Base-by-base conservation (phyloP, 2,329 filamentous ascomycete genomes). In the Pseudonectria foliicola region DNA sequence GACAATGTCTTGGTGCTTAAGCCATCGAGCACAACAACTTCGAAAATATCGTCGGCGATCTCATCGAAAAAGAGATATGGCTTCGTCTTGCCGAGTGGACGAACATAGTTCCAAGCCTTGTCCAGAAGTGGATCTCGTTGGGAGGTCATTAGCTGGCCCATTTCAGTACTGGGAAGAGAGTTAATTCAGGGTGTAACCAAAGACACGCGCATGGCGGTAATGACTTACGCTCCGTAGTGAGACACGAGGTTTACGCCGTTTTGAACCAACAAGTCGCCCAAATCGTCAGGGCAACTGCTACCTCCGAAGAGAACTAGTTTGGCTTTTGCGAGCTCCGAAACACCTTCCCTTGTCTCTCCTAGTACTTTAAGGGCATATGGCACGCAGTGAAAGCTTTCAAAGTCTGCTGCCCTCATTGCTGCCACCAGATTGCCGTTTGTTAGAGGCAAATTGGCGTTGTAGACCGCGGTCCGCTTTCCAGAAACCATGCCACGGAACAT, bases 281-380 rank as follows among this genome's bases (percentile, higher is more conserved):
- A 56, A 4, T 70, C 68, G 44, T 79, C 73, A 0, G 75, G 75
- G 45, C 71, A 77, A 7, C 66, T 61, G 6, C 68, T 71, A 2
- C 75, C 75, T 7, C 70, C 73, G 42, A 69, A 76, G 55, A 73
- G 64, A 25, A 78, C 73, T 3, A 73, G 48, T 43, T 72, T 67
- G 5, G 70, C 60, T 11, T 57, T 51, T 3, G 55, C 54, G 11
- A 79, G 56, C 3, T 57, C 54, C 3, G 57, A 44, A 12, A 77
- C 61, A 0, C 77, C 78, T n/a, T 68, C 62, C 3, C 69, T 57
- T 0, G 67, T 65, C 50, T 82, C 79, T 3, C 68, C 68, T 1
- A 82, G 60, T 0, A 82, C 59, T 46, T 81, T 80, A 16, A 82
- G 52, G 0, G 73, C 70, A 47, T 81, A 82, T 0, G 78, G 78